Evolutionary conservation across 306 rosid genomes (phyloP).

Genomic region (Cyclanthera cordifolia): DNA sequence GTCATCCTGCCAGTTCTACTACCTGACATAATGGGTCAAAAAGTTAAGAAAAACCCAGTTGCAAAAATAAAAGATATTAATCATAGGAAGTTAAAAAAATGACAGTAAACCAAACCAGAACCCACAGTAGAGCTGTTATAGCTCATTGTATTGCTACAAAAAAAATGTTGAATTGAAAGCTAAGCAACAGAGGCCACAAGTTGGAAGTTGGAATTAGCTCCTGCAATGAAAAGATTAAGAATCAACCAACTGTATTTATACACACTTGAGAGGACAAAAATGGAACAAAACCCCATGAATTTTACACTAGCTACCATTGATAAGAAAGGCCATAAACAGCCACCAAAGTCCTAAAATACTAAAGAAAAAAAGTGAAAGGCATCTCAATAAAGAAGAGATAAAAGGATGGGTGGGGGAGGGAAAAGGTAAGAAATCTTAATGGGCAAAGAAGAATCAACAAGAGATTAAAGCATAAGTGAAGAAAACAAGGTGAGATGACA

Average conservation of each 20-base stretch:
- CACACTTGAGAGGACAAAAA: slow-evolving; percentile 27
- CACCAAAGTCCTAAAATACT: slow-evolving; percentile 29
- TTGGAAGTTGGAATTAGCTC: slow-evolving; percentile 27
- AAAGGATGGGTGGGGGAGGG: slow-evolving; percentile 6
- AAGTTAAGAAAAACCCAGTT: slow-evolving; percentile 25
- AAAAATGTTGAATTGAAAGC: slow-evolving; percentile 6
- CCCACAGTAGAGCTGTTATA: slow-evolving; percentile 35
- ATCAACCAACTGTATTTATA: slow-evolving; percentile 51
- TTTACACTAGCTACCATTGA: slow-evolving; percentile 8
- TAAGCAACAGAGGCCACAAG: slow-evolving; percentile 20
- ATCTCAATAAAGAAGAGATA: slow-evolving; percentile 39
- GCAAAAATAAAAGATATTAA: slow-evolving; percentile 7
- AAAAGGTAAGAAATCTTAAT: slow-evolving; percentile 38
- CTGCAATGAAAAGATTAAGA: slow-evolving; percentile 53
- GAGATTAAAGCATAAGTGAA: slow-evolving; percentile 29
- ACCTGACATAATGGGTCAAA: slow-evolving; percentile 42
- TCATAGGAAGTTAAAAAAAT: background rate
- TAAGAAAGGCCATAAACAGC: slow-evolving; percentile 9
- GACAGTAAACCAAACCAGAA: slow-evolving; percentile 39
- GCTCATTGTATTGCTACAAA: slow-evolving; percentile 48
- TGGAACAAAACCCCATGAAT: slow-evolving; percentile 36
- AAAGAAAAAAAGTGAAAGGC: slow-evolving; percentile 60
- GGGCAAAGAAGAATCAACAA: slow-evolving; percentile 37
- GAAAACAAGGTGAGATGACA: slow-evolving; percentile 34
- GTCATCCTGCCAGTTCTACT: slow-evolving; percentile 52